Percentiles rank a stretch among this genome's conserved stretches.
Conservation (phyloP, 495 filamentous ascomycete genomes). For the Apodospora peruviana region DNA sequence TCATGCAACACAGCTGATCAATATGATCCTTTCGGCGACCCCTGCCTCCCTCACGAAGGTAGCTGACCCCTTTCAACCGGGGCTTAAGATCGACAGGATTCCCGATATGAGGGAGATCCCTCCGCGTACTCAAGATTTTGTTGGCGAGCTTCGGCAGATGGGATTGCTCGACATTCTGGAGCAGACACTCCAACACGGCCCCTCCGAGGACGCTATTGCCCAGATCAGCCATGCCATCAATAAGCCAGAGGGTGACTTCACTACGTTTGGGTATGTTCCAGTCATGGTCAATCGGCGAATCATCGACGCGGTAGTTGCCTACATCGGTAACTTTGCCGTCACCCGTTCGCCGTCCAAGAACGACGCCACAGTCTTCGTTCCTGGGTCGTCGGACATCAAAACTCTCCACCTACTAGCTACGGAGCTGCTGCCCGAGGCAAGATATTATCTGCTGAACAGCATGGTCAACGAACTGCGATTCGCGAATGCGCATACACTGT, state of each 20-base stretch:
- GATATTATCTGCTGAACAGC: constrained; percentile 77
- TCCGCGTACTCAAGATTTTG: constrained; percentile 54
- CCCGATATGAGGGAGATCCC: constrained; percentile 69
- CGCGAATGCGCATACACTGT: constrained; percentile 84
- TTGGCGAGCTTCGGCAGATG: constrained; percentile 48
- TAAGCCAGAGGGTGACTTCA: constrained; percentile 44
- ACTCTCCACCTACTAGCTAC: constrained; percentile 71
- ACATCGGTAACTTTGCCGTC: constrained; percentile 70
- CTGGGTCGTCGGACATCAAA: constrained; percentile 63
- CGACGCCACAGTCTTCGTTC: constrained; percentile 56
- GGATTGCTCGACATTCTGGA: constrained; percentile 67
- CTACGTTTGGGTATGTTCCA: constrained; percentile 56
- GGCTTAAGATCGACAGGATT: constrained; percentile 74
- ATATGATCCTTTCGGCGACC: constrained; percentile 79
- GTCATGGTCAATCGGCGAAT: constrained; percentile 64
- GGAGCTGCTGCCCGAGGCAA: constrained; percentile 66
- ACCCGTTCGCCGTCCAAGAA: constrained; percentile 49
- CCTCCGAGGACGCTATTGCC: constrained; percentile 61
- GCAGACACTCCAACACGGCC: constrained; percentile 52
- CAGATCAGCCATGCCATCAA: constrained; percentile 65
- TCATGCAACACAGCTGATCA: constrained; percentile 83
- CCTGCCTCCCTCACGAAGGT: constrained; percentile 70
- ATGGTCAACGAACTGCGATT: constrained; percentile 91
- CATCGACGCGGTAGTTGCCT: constrained; percentile 75
- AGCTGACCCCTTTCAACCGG: constrained; percentile 73